A percentile compares a stretch with the other conserved stretches of the same genome.
Conservation (phyloP, 192 early-diverging fungal species). For the Coemansia sp. region DNA sequence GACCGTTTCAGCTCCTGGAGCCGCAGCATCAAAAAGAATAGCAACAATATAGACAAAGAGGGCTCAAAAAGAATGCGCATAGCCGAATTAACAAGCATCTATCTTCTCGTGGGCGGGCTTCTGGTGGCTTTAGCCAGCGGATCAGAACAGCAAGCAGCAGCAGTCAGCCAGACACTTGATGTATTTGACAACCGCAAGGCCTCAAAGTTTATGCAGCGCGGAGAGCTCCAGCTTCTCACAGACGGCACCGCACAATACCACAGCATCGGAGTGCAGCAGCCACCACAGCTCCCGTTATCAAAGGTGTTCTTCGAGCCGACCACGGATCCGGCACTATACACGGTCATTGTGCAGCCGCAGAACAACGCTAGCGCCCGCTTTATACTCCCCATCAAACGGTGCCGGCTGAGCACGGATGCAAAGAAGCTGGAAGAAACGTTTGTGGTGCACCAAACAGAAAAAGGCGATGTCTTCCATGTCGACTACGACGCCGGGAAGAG, state of each 20-base stretch:
- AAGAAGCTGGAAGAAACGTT: constrained; percentile 38
- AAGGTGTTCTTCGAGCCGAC: neutral
- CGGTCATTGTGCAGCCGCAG: constrained; percentile 26
- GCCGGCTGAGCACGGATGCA: constrained; percentile 19
- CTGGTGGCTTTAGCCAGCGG: constrained; percentile 1
- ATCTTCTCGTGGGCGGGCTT: neutral
- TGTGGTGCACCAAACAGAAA: constrained; percentile 27
- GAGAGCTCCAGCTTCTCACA: constrained; percentile 29
- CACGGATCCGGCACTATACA: constrained; percentile 13
- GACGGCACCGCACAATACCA: constrained; percentile 38
- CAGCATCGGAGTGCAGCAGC: constrained; percentile 13
- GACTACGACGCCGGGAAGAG: constrained; percentile 40
- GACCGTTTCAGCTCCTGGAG: neutral
- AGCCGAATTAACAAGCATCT: neutral
- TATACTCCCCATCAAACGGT: constrained; percentile 20
- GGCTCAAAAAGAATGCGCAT: neutral
- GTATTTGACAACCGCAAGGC: constrained; percentile 32
- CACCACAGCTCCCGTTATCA: constrained; percentile 10
- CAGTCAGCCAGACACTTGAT: constrained; percentile 20
- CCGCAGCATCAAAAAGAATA: neutral
- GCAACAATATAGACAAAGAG: neutral
- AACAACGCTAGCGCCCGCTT: constrained; percentile 16
- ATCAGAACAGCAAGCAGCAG: neutral
- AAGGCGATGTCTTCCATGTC: constrained; percentile 30
- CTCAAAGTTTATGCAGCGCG: constrained; percentile 32